A percentile compares a stretch with the other conserved stretches of the same genome.
Conservation (phyloP, 2,329 filamentous ascomycete species). For the Paramyrothecium roridum region DNA sequence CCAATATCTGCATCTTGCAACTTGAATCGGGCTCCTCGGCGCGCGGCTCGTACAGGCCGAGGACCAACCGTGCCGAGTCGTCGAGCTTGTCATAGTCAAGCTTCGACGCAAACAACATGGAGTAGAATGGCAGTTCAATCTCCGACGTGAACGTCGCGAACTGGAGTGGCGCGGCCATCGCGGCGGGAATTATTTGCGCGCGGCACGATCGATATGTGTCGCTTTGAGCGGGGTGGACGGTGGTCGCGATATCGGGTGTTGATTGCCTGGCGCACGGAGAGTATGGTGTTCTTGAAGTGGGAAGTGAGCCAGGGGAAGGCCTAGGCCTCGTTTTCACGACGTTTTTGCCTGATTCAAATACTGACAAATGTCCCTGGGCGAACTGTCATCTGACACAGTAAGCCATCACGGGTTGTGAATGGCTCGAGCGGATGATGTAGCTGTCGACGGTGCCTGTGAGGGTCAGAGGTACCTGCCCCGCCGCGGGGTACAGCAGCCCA, state of each 20-base stretch:
- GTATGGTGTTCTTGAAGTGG: background rate
- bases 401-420: slow-evolving; percentile 12
- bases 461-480: slow-evolving; percentile 8
- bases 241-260: background rate
- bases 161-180: slow-evolving; percentile 52
- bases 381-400: slow-evolving; percentile 19
- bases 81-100: slow-evolving; percentile 97
- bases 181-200: slow-evolving; percentile 13
- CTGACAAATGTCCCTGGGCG: background rate
- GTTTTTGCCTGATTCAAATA: no score
- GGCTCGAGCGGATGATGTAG: slow-evolving; percentile 16
- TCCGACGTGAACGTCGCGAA: slow-evolving; percentile 92
- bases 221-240: background rate
- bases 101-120: slow-evolving; percentile 86
- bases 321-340: background rate
- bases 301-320: background rate
- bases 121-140: slow-evolving; percentile 94
- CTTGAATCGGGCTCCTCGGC: slow-evolving; percentile 71
- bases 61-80: slow-evolving; percentile 81
- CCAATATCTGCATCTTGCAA: slow-evolving; percentile 86
- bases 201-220: background rate
- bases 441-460: slow-evolving; percentile 7
- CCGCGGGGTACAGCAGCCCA: slow-evolving; percentile 17
- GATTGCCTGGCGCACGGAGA: background rate
- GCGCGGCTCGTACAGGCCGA: slow-evolving; percentile 86